A percentile compares a stretch with the other conserved stretches of the same genome.
phyloP scores from a whole-genome alignment of 2,329 filamentous ascomycete genomes.

The Huntiella omanensis region DNA sequence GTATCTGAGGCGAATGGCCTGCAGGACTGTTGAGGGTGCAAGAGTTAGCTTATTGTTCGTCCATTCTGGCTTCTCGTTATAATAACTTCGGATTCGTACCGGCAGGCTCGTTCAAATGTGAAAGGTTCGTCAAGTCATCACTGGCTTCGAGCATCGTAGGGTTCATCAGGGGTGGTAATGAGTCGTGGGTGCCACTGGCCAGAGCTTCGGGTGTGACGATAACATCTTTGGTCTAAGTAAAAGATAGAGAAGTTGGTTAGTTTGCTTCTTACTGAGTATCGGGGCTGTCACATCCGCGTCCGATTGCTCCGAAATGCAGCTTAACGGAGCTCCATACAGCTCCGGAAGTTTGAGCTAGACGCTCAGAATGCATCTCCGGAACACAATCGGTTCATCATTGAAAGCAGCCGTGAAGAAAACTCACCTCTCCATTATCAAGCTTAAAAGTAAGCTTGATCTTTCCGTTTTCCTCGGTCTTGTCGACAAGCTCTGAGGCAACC shows the following conservation, averaged over 20 bases:
- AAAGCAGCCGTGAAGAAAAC: slow-evolving; percentile 4
- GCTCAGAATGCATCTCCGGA: too few relatives aligned
- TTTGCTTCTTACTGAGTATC: background rate
- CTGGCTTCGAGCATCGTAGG: slow-evolving; percentile 95
- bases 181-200: slow-evolving; percentile 55
- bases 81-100: slow-evolving; percentile 33
- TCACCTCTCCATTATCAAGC: slow-evolving; percentile 82
- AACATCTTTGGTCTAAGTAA: slow-evolving; percentile 51
- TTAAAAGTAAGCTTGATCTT: slow-evolving; percentile 78
- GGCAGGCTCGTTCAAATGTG: slow-evolving; percentile 94
- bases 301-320: too few relatives aligned
- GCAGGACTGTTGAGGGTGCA: slow-evolving; percentile 45
- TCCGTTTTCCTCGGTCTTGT: slow-evolving; percentile 65
- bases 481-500: slow-evolving; percentile 85
- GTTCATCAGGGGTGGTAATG: slow-evolving; percentile 89
- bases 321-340: too few relatives aligned
- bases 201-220: slow-evolving; percentile 61
- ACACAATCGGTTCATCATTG: too few relatives aligned
- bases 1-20: slow-evolving; percentile 94
- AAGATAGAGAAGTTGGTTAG: background rate
- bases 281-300: too few relatives aligned
- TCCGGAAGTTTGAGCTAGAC: too few relatives aligned
- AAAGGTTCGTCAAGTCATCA: slow-evolving; percentile 92
- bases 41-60: background rate
- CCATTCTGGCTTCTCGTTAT: too few relatives aligned